These are phyloP conservation scores for Linnemannia hyalina DNA, from an alignment of 192 early-diverging fungal species.

Conservation along the genomic window DNA sequence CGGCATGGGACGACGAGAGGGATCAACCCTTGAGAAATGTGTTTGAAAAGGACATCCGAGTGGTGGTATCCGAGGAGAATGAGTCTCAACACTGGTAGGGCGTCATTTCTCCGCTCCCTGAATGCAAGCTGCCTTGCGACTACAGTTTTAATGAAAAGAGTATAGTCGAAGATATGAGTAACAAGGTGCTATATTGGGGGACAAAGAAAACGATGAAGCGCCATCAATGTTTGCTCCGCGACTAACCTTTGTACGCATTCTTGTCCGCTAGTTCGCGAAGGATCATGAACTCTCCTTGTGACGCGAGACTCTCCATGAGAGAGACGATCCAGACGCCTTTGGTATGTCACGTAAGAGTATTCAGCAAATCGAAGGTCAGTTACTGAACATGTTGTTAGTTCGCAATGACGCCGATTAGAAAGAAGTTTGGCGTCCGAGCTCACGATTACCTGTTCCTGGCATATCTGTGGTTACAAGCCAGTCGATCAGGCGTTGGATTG, in stretches of 20 bases:
- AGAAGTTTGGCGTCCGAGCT: not conserved
- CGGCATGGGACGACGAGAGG: constrained; percentile 33
- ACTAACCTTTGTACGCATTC: constrained; percentile 49
- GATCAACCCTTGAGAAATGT: constrained; percentile 32
- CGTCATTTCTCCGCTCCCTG: constrained; percentile 37
- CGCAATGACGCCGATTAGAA: not conserved
- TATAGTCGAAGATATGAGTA: not conserved
- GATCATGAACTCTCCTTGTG: constrained; percentile 40
- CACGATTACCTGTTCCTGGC: constrained; percentile 36
- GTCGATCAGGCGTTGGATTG: constrained; percentile 36
- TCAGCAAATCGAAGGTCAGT: not conserved
- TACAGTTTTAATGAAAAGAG: not conserved
- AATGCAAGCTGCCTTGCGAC: constrained; percentile 36
- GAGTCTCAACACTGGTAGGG: constrained; percentile 34
- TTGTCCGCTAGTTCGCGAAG: constrained; percentile 43
- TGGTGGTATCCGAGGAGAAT: constrained; percentile 58
- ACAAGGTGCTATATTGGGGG: not conserved
- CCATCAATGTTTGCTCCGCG: not conserved
- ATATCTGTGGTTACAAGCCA: constrained; percentile 48
- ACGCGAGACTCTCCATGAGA: constrained; percentile 50
- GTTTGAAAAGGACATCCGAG: constrained; percentile 51
- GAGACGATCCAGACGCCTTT: constrained; percentile 44
- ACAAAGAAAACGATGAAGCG: not conserved
- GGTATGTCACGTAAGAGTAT: not conserved
- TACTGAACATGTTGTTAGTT: not conserved